Evolutionary conservation across 805 yeast genomes (phyloP).

Genomic region (Priceomyces castillae): DNA sequence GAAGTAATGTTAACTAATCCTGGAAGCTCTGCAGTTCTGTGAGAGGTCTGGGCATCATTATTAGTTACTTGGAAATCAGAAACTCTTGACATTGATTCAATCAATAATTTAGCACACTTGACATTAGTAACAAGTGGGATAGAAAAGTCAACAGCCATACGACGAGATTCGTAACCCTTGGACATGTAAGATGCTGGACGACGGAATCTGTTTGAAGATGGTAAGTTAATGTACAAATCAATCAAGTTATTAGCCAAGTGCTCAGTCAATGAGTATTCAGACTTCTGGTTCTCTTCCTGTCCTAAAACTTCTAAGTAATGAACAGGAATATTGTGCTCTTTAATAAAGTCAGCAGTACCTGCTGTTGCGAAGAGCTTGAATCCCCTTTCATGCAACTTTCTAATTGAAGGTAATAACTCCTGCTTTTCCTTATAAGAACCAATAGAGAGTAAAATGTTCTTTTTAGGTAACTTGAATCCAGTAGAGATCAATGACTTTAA

Average conservation of each 20-base stretch:
- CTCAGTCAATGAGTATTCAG: constrained; percentile 93
- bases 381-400: constrained; percentile 77
- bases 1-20: constrained; percentile 84
- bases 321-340: constrained; percentile 92
- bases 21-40: constrained; percentile 75
- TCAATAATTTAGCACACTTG: constrained; percentile 90
- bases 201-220: constrained; percentile 94
- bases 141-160: constrained; percentile 99
- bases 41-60: constrained; percentile 89
- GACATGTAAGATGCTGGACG: constrained; percentile 98
- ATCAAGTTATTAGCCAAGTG: constrained; percentile 95
- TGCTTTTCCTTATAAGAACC: constrained; percentile 97
- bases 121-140: constrained; percentile 97
- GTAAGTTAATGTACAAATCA: constrained; percentile 93
- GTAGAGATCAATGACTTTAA: constrained; percentile 91
- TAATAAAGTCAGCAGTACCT: constrained; percentile 97
- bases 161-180: constrained; percentile 96
- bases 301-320: constrained; percentile 87
- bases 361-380: constrained; percentile 94
- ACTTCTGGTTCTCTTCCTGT: constrained; percentile 74
- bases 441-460: constrained; percentile 87
- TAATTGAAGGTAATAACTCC: constrained; percentile 86
- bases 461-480: constrained; percentile 92
- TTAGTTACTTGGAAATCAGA: constrained; percentile 64
- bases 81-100: constrained; percentile 87